Evolutionary conservation across 768 basidiomycete species (phyloP).

Genomic region (Calocybe indica): DNA sequence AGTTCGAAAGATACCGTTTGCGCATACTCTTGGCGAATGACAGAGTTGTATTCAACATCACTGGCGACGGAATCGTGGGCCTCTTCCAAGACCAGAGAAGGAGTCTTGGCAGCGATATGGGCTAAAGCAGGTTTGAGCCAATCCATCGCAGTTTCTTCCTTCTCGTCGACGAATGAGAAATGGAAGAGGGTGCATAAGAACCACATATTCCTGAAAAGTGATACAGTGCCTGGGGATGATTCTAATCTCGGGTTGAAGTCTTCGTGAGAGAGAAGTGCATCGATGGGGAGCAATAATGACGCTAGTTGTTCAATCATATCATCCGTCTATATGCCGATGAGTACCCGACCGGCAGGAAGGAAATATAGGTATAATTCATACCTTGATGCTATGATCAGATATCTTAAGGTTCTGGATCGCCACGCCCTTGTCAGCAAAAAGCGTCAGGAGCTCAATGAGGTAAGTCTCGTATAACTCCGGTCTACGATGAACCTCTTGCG

Average conservation of each 20-base stretch:
- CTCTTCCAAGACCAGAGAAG: constrained; percentile 76
- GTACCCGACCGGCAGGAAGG: background rate
- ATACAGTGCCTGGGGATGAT: constrained; percentile 53
- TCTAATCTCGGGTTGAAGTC: constrained; percentile 58
- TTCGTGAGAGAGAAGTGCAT: constrained; percentile 70
- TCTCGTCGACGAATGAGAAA: constrained; percentile 54
- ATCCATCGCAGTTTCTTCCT: constrained; percentile 60
- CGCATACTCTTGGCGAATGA: constrained; percentile 81
- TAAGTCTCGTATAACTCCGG: constrained; percentile 78
- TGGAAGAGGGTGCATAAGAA: constrained; percentile 85
- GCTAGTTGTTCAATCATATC: constrained; percentile 85
- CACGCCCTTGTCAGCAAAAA: constrained; percentile 89
- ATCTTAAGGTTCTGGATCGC: constrained; percentile 81
- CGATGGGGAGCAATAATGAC: constrained; percentile 86
- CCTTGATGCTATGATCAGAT: constrained; percentile 62
- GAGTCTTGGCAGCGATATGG: constrained; percentile 83
- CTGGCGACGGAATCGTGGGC: constrained; percentile 78
- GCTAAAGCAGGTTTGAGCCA: constrained; percentile 75
- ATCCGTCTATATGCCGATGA: constrained; percentile 47
- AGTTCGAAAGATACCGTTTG: constrained; percentile 46
- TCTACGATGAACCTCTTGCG: constrained; percentile 67
- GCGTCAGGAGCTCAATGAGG: constrained; percentile 74
- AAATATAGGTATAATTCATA: constrained; percentile 17
- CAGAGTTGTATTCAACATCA: constrained; percentile 89
- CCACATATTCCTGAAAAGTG: constrained; percentile 91